These are phyloP conservation scores for Trifolium repens DNA, from an alignment of 306 rosid genomes.

Conservation along the genomic window DNA sequence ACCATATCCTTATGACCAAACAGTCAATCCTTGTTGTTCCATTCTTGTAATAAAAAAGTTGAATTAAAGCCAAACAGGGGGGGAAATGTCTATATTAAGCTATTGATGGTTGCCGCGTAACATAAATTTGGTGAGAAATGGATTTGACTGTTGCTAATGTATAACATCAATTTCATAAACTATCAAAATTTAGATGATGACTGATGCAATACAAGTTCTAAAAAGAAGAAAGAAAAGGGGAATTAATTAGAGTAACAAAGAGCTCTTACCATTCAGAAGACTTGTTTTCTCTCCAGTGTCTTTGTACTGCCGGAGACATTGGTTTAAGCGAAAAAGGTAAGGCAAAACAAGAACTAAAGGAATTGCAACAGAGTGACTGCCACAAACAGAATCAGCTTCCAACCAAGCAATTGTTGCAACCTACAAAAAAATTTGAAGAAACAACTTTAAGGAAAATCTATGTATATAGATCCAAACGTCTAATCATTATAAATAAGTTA, in stretches of 20 bases:
- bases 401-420: conserved; percentile 99
- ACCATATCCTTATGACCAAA: neutral
- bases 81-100: conserved; percentile 4
- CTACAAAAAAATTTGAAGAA: conserved; percentile 54
- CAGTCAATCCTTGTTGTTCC: neutral
- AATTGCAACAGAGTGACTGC: conserved; percentile 68
- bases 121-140: neutral
- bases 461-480: conserved; percentile 16
- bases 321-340: conserved; percentile 91
- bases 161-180: conserved; percentile 20
- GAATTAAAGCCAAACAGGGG: neutral
- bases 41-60: neutral
- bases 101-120: neutral
- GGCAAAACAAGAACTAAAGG: conserved; percentile 96
- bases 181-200: conserved; percentile 3
- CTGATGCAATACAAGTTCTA: conserved; percentile 20
- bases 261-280: conserved; percentile 83
- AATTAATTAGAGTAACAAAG: conserved; percentile 13
- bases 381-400: conserved; percentile 98
- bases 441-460: conserved; percentile 23
- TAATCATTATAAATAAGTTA: conserved; percentile 18
- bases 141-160: neutral
- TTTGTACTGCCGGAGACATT: conserved; percentile 95
- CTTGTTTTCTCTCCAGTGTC: conserved; percentile 82
- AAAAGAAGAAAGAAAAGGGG: neutral